Conservation (phyloP, 805 yeast species). For the Pichia rugopelliculosa region DNA sequence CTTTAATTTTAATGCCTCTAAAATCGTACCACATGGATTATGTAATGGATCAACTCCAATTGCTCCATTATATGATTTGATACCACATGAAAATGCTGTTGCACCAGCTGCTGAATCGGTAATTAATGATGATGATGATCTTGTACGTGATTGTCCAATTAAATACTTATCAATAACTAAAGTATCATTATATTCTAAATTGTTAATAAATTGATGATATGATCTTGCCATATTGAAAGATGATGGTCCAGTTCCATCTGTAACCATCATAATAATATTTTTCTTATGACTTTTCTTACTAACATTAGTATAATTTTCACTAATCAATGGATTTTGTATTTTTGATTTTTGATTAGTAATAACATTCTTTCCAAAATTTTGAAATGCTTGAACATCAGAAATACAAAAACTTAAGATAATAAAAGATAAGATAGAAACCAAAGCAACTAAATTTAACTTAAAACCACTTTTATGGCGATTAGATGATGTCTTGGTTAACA, state of each 20-base stretch:
- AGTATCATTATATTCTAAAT: constrained; percentile 43
- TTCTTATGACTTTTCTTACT: constrained; percentile 34
- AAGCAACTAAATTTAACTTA: not conserved
- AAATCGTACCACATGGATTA: constrained; percentile 77
- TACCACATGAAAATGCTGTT: constrained; percentile 81
- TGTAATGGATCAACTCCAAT: constrained; percentile 70
- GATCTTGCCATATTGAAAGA: constrained; percentile 74
- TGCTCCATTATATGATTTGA: constrained; percentile 84
- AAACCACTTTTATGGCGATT: not conserved
- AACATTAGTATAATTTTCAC: not conserved
- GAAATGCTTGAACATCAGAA: not conserved
- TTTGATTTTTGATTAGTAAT: not conserved
- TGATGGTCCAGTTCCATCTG: constrained; percentile 96
- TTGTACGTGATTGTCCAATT: constrained; percentile 79
- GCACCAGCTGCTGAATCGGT: constrained; percentile 99
- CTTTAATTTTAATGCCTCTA: constrained; percentile 77
- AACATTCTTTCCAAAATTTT: not conserved
- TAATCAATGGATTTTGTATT: not conserved
- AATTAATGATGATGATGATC: constrained; percentile 66
- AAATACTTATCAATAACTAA: constrained; percentile 57
- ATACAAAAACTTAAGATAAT: not conserved
- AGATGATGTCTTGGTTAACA: not conserved
- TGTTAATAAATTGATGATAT: constrained; percentile 56
- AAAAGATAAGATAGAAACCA: constrained; percentile 1
- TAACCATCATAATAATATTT: constrained; percentile 79